These are phyloP conservation scores for Hydnomerulius pinastri DNA, from an alignment of 768 basidiomycete species.

Conservation along the genomic window DNA sequence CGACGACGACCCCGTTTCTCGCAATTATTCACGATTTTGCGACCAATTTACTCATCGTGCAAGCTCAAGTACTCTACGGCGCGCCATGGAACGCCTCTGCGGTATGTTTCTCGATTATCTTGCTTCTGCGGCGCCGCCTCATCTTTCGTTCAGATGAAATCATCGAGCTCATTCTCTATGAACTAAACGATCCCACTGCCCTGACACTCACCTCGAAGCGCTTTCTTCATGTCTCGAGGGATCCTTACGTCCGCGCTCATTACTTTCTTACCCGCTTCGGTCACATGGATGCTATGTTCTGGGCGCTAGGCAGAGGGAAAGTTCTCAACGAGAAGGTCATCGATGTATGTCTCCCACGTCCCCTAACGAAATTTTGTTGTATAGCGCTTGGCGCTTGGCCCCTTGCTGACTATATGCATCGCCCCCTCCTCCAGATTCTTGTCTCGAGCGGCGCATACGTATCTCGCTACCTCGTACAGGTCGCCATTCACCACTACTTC, in stretches of 20 bases:
- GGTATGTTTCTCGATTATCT: slow-evolving; percentile 44
- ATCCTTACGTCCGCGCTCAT: slow-evolving; percentile 74
- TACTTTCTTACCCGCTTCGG: slow-evolving; percentile 81
- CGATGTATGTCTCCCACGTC: slow-evolving; percentile 53
- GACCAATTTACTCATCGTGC: neutral
- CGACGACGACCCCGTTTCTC: neutral
- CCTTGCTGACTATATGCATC: slow-evolving; percentile 29
- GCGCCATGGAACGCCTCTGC: slow-evolving; percentile 63
- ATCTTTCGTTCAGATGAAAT: slow-evolving; percentile 51
- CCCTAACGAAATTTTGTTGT: slow-evolving; percentile 26
- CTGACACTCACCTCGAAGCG: slow-evolving; percentile 61
- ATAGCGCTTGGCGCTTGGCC: slow-evolving; percentile 11
- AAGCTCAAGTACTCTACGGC: slow-evolving; percentile 1
- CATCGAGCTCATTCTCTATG: slow-evolving; percentile 71
- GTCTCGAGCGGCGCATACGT: slow-evolving; percentile 75
- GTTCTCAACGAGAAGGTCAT: slow-evolving; percentile 65
- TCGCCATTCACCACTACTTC: slow-evolving; percentile 79
- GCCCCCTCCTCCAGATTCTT: slow-evolving; percentile 53
- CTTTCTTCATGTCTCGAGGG: slow-evolving; percentile 62
- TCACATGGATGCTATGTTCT: slow-evolving; percentile 66
- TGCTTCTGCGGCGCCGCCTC: slow-evolving; percentile 10
- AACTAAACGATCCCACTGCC: slow-evolving; percentile 63
- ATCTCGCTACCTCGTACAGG: slow-evolving; percentile 77
- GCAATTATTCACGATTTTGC: slow-evolving; percentile 4
- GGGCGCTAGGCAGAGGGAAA: slow-evolving; percentile 73